A percentile compares a stretch with the other conserved stretches of the same genome.
Evolutionary conservation across 1,284 basidiomycete genomes (phyloP).

Genomic region (Acaromyces ingoldii): DNA sequence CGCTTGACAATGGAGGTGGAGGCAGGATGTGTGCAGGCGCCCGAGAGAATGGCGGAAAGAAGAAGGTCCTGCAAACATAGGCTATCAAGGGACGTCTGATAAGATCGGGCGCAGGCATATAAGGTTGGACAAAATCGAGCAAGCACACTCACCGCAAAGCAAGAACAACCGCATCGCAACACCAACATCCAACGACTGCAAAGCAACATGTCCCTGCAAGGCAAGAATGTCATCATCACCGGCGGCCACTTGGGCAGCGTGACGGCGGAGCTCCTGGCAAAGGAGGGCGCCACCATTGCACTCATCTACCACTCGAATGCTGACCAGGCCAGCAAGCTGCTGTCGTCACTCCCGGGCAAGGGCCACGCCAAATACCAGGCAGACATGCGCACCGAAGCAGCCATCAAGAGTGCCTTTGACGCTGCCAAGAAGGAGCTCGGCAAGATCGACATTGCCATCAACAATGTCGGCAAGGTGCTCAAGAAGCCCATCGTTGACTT

Average conservation of each 20-base stretch:
- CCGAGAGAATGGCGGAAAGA: too few relatives aligned
- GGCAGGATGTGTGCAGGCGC: too few relatives aligned
- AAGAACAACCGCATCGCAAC: too few relatives aligned
- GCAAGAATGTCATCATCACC: conserved; percentile 7
- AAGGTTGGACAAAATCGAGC: too few relatives aligned
- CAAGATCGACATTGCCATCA: conserved; percentile 10
- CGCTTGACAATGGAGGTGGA: too few relatives aligned
- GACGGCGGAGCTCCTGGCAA: conserved; percentile 4
- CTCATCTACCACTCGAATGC: conserved; percentile 2
- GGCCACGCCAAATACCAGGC: conserved; percentile 5
- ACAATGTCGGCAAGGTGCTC: conserved; percentile 9
- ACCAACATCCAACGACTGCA: too few relatives aligned
- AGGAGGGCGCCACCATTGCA: conserved; percentile 6
- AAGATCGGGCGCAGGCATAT: too few relatives aligned
- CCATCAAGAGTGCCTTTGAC: conserved; percentile 5
- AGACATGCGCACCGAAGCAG: conserved; percentile 8
- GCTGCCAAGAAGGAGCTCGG: conserved; percentile 2
- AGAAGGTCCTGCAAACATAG: too few relatives aligned
- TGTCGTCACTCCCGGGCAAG: neutral
- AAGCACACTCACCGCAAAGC: too few relatives aligned
- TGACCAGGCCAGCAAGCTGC: neutral
- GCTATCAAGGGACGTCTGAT: too few relatives aligned
- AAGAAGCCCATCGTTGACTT: conserved; percentile 10
- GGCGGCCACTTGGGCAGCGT: conserved; percentile 1
- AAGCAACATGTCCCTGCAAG: too few relatives aligned